Evolutionary conservation across 805 yeast species (phyloP), one percentile per base, ranked within the genome.

Genomic region (Yarrowia keelungensis): DNA sequence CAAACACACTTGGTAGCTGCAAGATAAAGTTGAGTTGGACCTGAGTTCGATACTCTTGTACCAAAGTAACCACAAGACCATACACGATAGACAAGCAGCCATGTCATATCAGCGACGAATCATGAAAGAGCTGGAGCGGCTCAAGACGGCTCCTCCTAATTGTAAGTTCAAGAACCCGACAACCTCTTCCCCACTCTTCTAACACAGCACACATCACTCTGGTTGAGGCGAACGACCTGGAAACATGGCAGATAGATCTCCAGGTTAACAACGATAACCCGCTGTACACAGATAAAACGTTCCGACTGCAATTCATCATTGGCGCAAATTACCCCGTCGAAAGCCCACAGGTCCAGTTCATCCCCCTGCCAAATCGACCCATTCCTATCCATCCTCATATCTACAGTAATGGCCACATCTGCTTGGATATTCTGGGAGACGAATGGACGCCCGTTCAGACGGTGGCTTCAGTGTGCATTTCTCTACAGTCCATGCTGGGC

Each of bases 351-450:
- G 89, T 85, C 1, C 79, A 82, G 70, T 88, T 88, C 73, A 74
- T 85, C n/a, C 72, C 68, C 2, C 50, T 58, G 3, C 67, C 59
- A 12, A 70, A 69, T 1, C 73, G 74, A 7, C 71, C 74, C 39
- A 83, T 89, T 3, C 94, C 94, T 0, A 72, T 88, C 2, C 92
- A 89, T 74, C 94, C 94, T 0, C 94, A 89, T 74, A 81, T 89
- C 2, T 89, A 89, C 74, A 83, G 89, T 41, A 89, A 89, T 73
- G 94, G 93, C 1, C 93, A 89, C 73, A 89, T 89, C n/a, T 89
- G 94, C 74, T 78, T 89, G 22, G 79, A 89, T 73, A 77, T 89
- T 1, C 77, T 89, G 45, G 91, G 89, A 2, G 82, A 82, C 19
- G 89, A 84, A 50, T 88, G 91, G 91, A 81, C 89, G 0, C 90